Base-by-base conservation (phyloP, 352 stramenopile genomes). In the Albugo candida region DNA sequence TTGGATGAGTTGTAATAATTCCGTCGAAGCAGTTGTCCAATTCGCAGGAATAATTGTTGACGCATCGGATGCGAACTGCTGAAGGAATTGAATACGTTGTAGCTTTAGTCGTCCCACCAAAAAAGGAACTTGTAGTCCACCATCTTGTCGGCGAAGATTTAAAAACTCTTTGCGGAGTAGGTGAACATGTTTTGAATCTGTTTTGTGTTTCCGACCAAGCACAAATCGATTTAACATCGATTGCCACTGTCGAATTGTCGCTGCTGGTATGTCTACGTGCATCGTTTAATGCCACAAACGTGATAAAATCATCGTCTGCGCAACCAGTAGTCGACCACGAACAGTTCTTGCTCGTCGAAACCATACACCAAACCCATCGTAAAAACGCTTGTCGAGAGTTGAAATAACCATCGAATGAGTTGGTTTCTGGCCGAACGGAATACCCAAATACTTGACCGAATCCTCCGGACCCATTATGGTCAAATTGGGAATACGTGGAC, bases 381-480 rank as follows among this genome's bases (percentile, higher is more conserved):
- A 17, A n/a, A n/a, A n/a, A 11, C 5, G 1, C 2, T 31, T 36
- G 13, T 54, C 39, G 16, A 54, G 16, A 14, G 2, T 8, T 2
- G 40, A 19, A 14, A 54, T 17, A 41, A 40, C 19, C 13, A 27
- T 12, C 19, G 14, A 14, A 12, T 16, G 20, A 1, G 36, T 48
- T 31, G 3, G 3, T 31, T 3, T 31, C 11, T 52, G 51, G 13
- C 45, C 38, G 19, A 58, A 50, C 2, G 19, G 13, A 13, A 54
- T 39, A 3, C 45, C 45, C 1, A 58, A 49, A 44, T 48, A 53
- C 31, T 49, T 53, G 17, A 58, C 27, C 20, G 24, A 31, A n/a
- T 49, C 20, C 14, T 45, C 21, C 37, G 19, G 20, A 43, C 11
- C 5, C 20, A 44, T 10, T 31, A 31, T 31, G 24, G 36, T 18